Conservation (phyloP, 805 yeast species). For the Tetrapisispora pingtungensis region DNA sequence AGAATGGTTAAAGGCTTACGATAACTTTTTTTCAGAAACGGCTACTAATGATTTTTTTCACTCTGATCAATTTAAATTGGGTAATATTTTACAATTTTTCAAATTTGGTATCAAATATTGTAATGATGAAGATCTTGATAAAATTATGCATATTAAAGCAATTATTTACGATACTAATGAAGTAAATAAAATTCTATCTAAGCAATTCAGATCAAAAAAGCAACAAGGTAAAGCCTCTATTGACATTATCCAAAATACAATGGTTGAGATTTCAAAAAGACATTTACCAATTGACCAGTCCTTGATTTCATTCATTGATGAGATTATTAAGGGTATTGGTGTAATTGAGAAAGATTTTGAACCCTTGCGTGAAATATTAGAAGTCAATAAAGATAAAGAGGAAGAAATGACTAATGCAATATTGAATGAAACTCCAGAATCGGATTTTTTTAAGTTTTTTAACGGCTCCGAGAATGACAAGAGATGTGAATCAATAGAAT, state of each 20-base stretch:
- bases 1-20: constrained; percentile 18
- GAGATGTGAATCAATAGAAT: constrained; percentile 27
- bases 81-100: constrained; percentile 8
- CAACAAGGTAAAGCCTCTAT: constrained; percentile 6
- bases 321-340: constrained; percentile 8
- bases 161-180: constrained; percentile 13
- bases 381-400: constrained; percentile 9
- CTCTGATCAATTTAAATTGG: neutral
- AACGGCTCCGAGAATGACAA: constrained; percentile 25
- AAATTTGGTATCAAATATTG: constrained; percentile 16
- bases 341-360: constrained; percentile 8
- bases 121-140: constrained; percentile 10
- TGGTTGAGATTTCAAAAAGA: constrained; percentile 5
- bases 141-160: constrained; percentile 13
- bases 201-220: constrained; percentile 9
- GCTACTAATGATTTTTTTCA: neutral
- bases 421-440: constrained; percentile 2
- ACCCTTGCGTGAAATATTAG: constrained; percentile 9
- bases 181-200: constrained; percentile 7
- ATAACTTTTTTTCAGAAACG: constrained; percentile 4
- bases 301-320: constrained; percentile 8
- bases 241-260: constrained; percentile 7
- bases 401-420: constrained; percentile 2
- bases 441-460: constrained; percentile 11
- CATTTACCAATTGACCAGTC: constrained; percentile 16